These are phyloP conservation scores for Triglochin maritima DNA, from an alignment of 106 monocot genomes.

Conservation along the genomic window DNA sequence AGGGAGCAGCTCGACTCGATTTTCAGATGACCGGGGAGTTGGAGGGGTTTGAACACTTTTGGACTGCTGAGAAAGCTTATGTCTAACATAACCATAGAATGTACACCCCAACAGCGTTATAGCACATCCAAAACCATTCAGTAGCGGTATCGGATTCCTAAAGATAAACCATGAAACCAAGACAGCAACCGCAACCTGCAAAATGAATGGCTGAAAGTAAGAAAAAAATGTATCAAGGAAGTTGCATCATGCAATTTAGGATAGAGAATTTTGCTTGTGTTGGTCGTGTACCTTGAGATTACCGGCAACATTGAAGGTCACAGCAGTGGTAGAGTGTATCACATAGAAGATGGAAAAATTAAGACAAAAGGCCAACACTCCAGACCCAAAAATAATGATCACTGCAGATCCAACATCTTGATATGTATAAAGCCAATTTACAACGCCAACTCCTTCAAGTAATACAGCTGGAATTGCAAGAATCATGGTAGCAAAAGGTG, in stretches of 20 bases:
- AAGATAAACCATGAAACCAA: constrained; percentile 89
- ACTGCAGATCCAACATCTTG: constrained; percentile 33
- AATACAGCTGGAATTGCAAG: constrained; percentile 56
- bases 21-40: constrained; percentile 24
- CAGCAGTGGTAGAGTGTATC: constrained; percentile 93
- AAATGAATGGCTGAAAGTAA: neutral
- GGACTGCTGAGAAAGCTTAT: constrained; percentile 52
- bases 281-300: constrained; percentile 59
- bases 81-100: constrained; percentile 88
- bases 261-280: no score
- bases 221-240: neutral
- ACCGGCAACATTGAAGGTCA: constrained; percentile 95
- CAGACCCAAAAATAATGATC: constrained; percentile 66
- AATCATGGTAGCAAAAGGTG: constrained; percentile 94
- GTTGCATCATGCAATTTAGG: no score
- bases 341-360: constrained; percentile 99
- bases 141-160: constrained; percentile 64
- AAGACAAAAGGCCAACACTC: constrained; percentile 85
- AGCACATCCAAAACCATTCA: constrained; percentile 82
- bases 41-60: constrained; percentile 3
- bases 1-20: constrained; percentile 55
- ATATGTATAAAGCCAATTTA: constrained; percentile 65
- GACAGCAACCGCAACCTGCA: constrained; percentile 90
- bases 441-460: constrained; percentile 65
- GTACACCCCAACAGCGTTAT: constrained; percentile 83